Evolutionary conservation across 2,329 filamentous ascomycete genomes (phyloP).

Genomic region (Fusarium sp.): DNA sequence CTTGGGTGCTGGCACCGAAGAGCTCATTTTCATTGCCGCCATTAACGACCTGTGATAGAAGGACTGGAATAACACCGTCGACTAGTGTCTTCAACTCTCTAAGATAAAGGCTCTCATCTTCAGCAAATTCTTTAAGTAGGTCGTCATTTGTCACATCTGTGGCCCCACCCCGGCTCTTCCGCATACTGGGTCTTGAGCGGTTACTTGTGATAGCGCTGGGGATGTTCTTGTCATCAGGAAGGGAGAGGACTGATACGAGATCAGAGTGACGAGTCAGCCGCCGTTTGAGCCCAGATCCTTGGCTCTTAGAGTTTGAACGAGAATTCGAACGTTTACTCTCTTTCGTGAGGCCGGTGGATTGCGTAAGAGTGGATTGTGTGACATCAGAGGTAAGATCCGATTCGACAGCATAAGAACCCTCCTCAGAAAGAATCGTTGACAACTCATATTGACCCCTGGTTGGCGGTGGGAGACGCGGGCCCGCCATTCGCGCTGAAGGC

Average conservation of each 20-base stretch:
- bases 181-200: slow-evolving; percentile 80
- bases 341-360: slow-evolving; percentile 61
- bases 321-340: slow-evolving; percentile 55
- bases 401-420: slow-evolving; percentile 56
- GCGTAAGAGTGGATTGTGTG: slow-evolving; percentile 67
- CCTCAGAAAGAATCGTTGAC: slow-evolving; percentile 68
- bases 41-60: slow-evolving; percentile 85
- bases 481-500: slow-evolving; percentile 44
- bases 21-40: slow-evolving; percentile 73
- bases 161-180: slow-evolving; percentile 75
- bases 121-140: slow-evolving; percentile 80
- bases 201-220: slow-evolving; percentile 74
- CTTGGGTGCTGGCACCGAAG: slow-evolving; percentile 68
- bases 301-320: slow-evolving; percentile 54
- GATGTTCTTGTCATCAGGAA: slow-evolving; percentile 67
- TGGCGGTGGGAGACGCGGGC: slow-evolving; percentile 57
- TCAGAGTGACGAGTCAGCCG: slow-evolving; percentile 92
- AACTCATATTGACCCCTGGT: slow-evolving; percentile 66
- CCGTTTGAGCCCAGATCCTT: slow-evolving; percentile 71
- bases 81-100: slow-evolving; percentile 93
- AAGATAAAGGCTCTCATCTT: slow-evolving; percentile 89
- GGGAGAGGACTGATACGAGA: slow-evolving; percentile 89
- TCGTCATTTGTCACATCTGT: slow-evolving; percentile 78
- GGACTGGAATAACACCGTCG: slow-evolving; percentile 92
- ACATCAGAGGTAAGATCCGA: slow-evolving; percentile 64